Evolutionary conservation across 225 moss, liverwort and hornwort species (phyloP).

Genomic region (Straminergon stramineum): DNA sequence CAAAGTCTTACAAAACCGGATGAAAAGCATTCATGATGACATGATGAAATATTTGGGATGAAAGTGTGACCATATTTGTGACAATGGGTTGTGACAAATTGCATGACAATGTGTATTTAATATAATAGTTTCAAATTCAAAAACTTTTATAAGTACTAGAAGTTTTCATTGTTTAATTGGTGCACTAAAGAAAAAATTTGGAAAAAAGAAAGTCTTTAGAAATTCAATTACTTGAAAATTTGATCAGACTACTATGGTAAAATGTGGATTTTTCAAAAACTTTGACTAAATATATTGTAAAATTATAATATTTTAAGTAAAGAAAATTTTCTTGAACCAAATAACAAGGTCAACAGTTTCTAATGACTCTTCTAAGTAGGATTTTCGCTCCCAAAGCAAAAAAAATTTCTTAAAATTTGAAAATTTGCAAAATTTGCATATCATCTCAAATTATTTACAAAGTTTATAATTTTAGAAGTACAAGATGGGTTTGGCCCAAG

Average conservation of each 20-base stretch:
- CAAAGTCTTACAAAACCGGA: too few species aligned
- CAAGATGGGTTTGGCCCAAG: not conserved
- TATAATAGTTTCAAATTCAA: not conserved
- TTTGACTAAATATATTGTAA: not conserved
- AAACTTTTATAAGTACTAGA: not conserved
- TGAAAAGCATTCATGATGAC: too few species aligned
- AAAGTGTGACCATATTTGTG: too few species aligned
- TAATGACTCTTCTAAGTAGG: not conserved
- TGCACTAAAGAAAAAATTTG: too few species aligned
- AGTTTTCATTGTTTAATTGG: not conserved
- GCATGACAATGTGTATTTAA: too few species aligned
- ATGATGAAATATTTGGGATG: too few species aligned
- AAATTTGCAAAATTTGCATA: not conserved
- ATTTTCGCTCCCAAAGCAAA: not conserved
- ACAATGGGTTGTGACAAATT: too few species aligned
- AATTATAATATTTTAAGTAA: not conserved
- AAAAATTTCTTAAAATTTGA: too few species aligned
- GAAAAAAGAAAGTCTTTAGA: not conserved
- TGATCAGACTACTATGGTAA: too few species aligned
- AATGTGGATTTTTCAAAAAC: not conserved
- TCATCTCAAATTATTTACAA: not conserved
- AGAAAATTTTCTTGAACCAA: not conserved
- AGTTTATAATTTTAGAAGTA: not conserved
- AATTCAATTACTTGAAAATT: not conserved
- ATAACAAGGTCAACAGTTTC: not conserved